Evolutionary conservation across 208 protist genomes (phyloP).

Genomic region (Wallacemonas sp.): DNA sequence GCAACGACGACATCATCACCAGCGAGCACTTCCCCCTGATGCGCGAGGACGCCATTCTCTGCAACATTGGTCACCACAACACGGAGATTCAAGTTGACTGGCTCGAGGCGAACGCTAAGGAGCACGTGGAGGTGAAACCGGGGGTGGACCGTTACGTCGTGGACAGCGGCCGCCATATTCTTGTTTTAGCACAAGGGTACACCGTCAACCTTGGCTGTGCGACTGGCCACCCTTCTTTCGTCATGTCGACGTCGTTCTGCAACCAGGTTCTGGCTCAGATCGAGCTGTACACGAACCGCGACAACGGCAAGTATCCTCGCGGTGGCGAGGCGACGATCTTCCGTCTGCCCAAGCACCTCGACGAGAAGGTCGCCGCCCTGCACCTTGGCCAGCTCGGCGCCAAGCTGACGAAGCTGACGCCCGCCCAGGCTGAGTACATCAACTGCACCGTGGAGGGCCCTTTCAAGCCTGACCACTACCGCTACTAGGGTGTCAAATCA

Average conservation of each 20-base stretch:
- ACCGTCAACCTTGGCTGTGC: constrained; percentile 99
- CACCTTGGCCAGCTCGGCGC: constrained; percentile 97
- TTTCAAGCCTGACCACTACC: constrained; percentile 98
- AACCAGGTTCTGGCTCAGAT: constrained; percentile 99
- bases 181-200: constrained; percentile 96
- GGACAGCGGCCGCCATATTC: constrained; percentile 93
- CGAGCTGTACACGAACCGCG: constrained; percentile 95
- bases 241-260: constrained; percentile 99
- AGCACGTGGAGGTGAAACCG: constrained; percentile 98
- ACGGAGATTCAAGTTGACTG: constrained; percentile 99
- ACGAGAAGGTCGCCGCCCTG: constrained; percentile 99
- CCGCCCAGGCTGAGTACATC: constrained; percentile 98
- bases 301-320: constrained; percentile 93
- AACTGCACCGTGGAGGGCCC: constrained; percentile 95
- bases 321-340: no score
- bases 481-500: no score
- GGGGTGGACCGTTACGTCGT: constrained; percentile 98
- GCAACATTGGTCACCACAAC: constrained; percentile 99
- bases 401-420: constrained; percentile 96
- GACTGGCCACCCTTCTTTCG: constrained; percentile 99
- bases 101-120: constrained; percentile 91
- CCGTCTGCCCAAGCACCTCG: constrained; percentile 98
- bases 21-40: constrained; percentile 96
- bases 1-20: constrained; percentile 98
- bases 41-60: constrained; percentile 99